A percentile compares a stretch with the other conserved stretches of the same genome.
phyloP scores from a whole-genome alignment of 176 grass and related monocot species.

The Raddia distichophylla region DNA sequence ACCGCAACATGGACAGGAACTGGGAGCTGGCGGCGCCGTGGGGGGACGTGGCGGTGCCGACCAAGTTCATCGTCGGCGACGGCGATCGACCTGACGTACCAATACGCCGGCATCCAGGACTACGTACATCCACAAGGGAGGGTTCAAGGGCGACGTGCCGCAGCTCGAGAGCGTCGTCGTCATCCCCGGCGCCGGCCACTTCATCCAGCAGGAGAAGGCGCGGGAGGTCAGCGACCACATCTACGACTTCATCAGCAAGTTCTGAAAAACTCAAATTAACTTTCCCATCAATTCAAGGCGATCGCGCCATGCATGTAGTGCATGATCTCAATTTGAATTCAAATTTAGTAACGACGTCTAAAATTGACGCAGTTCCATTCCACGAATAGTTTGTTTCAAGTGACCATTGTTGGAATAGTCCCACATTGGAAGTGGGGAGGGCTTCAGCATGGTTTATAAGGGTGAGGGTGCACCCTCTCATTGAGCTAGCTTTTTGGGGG shows the following conservation, averaged over 20 bases:
- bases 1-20: constrained; percentile 68
- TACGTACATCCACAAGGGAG: constrained; percentile 57
- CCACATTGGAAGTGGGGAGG: too few species aligned
- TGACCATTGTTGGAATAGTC: too few species aligned
- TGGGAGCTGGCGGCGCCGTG: constrained; percentile 57
- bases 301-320: too few species aligned
- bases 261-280: neutral
- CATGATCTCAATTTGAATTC: too few species aligned
- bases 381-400: too few species aligned
- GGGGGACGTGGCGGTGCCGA: constrained; percentile 44
- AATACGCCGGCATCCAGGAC: constrained; percentile 48
- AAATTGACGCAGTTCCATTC: too few species aligned
- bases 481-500: too few species aligned
- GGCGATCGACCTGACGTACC: constrained; percentile 56
- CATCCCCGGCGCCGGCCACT: constrained; percentile 55
- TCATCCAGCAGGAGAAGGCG: constrained; percentile 58
- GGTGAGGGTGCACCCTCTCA: too few species aligned
- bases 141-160: constrained; percentile 45
- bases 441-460: too few species aligned
- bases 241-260: constrained; percentile 48
- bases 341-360: too few species aligned
- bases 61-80: constrained; percentile 59
- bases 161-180: constrained; percentile 45
- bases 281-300: too few species aligned
- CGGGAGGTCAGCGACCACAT: constrained; percentile 48